Conservation (phyloP, 164 flowering plant species). For the Stephania cephalantha region DNA sequence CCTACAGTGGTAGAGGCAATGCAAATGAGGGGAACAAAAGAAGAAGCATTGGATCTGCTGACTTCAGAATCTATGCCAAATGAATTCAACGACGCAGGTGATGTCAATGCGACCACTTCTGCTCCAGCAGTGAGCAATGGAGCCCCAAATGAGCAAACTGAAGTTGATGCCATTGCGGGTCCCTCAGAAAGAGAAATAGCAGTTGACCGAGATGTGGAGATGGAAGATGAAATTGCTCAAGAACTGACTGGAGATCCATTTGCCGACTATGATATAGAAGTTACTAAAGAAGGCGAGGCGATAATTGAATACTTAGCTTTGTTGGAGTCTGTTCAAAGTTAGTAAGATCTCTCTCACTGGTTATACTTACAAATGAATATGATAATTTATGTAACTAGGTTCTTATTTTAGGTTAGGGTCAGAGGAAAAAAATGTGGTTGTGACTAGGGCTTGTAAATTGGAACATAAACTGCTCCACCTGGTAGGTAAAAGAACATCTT, state of each 20-base stretch:
- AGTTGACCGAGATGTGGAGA: constrained; percentile 59
- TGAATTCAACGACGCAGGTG: constrained; percentile 8
- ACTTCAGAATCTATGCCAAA: constrained; percentile 21
- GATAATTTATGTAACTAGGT: neutral
- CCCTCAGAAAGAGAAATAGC: constrained; percentile 22
- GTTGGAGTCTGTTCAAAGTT: constrained; percentile 30
- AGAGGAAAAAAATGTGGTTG: neutral
- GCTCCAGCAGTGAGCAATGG: constrained; percentile 8
- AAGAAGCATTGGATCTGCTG: constrained; percentile 39
- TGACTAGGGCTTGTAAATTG: neutral
- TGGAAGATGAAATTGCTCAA: constrained; percentile 62
- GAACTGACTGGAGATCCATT: constrained; percentile 53
- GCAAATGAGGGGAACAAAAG: constrained; percentile 34
- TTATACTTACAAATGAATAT: neutral
- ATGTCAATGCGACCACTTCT: constrained; percentile 16
- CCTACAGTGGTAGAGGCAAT: constrained; percentile 54
- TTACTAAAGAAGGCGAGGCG: constrained; percentile 86
- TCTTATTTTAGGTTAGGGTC: neutral
- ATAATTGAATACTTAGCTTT: constrained; percentile 64
- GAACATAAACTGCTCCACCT: neutral
- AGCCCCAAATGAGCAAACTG: neutral
- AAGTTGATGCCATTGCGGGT: constrained; percentile 17
- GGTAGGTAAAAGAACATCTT: neutral
- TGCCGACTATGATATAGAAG: constrained; percentile 74
- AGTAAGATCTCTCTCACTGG: constrained; percentile 1